Percentiles rank a stretch among this genome's conserved stretches.
These are phyloP conservation scores for Syncephalastrum racemosum DNA, from an alignment of 371 early-diverging fungal genomes.

Conservation along the genomic window DNA sequence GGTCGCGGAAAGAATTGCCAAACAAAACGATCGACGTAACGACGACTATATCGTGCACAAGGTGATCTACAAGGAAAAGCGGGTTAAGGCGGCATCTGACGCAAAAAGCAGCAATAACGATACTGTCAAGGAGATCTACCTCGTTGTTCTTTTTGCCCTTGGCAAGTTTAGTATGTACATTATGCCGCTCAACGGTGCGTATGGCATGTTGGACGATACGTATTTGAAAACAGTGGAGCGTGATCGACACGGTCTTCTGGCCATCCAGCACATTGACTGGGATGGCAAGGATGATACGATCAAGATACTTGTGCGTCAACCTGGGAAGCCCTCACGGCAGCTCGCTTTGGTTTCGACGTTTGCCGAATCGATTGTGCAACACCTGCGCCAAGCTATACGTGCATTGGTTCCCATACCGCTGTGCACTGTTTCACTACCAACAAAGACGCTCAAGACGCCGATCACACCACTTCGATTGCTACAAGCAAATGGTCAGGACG, in stretches of 20 bases:
- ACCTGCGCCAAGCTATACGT: constrained; percentile 31
- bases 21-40: constrained; percentile 29
- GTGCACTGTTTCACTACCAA: constrained; percentile 2
- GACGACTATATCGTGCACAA: constrained; percentile 33
- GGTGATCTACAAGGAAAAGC: constrained; percentile 37
- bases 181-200: constrained; percentile 18
- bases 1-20: constrained; percentile 28
- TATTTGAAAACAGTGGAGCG: constrained; percentile 34
- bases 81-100: constrained; percentile 11
- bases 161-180: constrained; percentile 45
- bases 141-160: constrained; percentile 34
- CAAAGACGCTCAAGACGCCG: not conserved
- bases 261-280: constrained; percentile 28
- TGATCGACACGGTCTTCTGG: constrained; percentile 39
- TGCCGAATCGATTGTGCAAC: constrained; percentile 32
- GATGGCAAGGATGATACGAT: constrained; percentile 37
- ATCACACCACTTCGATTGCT: not conserved
- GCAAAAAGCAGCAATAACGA: constrained; percentile 3
- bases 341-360: constrained; percentile 32
- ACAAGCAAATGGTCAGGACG: not conserved
- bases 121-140: constrained; percentile 27
- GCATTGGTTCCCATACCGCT: constrained; percentile 17
- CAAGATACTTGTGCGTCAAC: constrained; percentile 28
- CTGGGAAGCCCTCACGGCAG: constrained; percentile 19
- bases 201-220: constrained; percentile 15